Evolutionary conservation across 75 land plant species (phyloP).

Genomic region (Adiantum capillusveneris): DNA sequence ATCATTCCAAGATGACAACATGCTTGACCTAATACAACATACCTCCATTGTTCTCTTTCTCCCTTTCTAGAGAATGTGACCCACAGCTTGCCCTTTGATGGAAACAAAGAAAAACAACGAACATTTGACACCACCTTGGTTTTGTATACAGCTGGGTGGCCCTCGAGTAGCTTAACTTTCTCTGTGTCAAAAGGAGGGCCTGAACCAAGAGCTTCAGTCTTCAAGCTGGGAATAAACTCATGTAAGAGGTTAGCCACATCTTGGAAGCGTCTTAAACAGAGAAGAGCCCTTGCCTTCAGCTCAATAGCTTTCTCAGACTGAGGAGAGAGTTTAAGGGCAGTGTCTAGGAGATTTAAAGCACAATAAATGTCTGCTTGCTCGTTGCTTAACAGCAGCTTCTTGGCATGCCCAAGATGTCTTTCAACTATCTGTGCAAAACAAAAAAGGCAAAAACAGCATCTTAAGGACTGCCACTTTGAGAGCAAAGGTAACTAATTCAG

Average conservation of each 20-base stretch:
- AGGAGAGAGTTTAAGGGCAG: conserved; percentile 58
- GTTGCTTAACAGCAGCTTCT: conserved; percentile 35
- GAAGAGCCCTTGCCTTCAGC: conserved; percentile 56
- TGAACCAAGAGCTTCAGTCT: neutral
- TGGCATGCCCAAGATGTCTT: conserved; percentile 46
- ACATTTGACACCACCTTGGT: neutral
- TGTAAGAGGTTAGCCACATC: conserved; percentile 74
- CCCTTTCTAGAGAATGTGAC: neutral
- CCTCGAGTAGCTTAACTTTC: conserved; percentile 1
- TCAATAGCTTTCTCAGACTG: conserved; percentile 53
- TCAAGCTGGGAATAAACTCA: conserved; percentile 66
- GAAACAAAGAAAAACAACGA: conserved; percentile 6
- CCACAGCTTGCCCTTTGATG: neutral
- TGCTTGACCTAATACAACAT: conserved; percentile 28
- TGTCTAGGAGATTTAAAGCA: conserved; percentile 51
- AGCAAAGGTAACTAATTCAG: no score
- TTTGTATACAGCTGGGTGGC: neutral
- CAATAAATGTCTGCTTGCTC: conserved; percentile 27
- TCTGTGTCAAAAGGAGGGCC: neutral
- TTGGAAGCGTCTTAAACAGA: conserved; percentile 48
- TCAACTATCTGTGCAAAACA: conserved; percentile 55
- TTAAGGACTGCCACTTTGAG: no score
- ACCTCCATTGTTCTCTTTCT: conserved; percentile 6
- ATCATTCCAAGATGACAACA: conserved; percentile 68
- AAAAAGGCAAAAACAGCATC: no score